Conservation (phyloP, 441 rosid species). For the Gossypium davidsonii region DNA sequence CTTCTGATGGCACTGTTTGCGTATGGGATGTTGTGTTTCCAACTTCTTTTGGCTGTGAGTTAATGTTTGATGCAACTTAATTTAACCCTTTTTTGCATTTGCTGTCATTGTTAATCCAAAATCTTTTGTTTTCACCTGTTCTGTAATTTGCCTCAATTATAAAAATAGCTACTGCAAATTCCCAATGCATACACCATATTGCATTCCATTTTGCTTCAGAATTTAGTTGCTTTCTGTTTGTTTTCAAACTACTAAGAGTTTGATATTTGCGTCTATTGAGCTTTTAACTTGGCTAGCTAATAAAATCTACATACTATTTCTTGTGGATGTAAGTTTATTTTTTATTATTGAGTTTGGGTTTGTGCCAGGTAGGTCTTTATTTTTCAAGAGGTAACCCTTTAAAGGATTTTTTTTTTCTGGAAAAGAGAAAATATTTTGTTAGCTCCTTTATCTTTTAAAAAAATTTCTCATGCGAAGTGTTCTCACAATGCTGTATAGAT, state of each 20-base stretch:
- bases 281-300: neutral
- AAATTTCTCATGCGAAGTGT: neutral
- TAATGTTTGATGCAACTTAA: neutral
- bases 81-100: slow-evolving; percentile 3
- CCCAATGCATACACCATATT: neutral
- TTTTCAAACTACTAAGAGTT: neutral
- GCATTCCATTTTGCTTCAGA: neutral
- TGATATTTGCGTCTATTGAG: neutral
- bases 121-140: neutral
- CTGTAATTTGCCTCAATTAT: neutral
- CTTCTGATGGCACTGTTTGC: slow-evolving; percentile 72
- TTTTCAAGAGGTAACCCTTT: too few relatives aligned
- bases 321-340: neutral
- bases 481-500: neutral
- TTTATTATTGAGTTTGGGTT: neutral
- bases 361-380: neutral
- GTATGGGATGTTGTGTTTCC: slow-evolving; percentile 64
- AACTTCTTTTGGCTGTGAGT: slow-evolving; percentile 43
- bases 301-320: neutral
- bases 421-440: neutral
- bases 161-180: neutral
- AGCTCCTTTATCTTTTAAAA: neutral
- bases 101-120: neutral
- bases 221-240: neutral
- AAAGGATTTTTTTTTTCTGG: neutral